Conservation (phyloP, 192 early-diverging fungal species). For the Coemansia sp. region DNA sequence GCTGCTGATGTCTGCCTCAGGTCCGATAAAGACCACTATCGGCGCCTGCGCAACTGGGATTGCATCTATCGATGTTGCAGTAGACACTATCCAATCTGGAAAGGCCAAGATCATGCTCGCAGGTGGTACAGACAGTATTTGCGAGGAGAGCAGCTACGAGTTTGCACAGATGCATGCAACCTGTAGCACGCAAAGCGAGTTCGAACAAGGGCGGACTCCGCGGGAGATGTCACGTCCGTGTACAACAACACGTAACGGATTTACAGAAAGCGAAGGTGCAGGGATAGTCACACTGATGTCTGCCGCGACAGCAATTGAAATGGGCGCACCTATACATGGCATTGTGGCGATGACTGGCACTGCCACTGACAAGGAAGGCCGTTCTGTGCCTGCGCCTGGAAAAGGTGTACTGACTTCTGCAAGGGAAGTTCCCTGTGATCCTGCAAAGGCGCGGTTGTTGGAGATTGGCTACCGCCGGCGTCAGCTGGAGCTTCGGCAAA, state of each 20-base stretch:
- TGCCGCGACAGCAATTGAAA: slow-evolving; percentile 79
- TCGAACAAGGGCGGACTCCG: slow-evolving; percentile 78
- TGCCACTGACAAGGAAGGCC: slow-evolving; percentile 93
- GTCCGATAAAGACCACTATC: slow-evolving; percentile 77
- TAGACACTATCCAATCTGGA: slow-evolving; percentile 84
- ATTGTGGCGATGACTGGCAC: slow-evolving; percentile 85
- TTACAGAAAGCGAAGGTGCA: slow-evolving; percentile 93
- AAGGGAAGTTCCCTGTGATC: slow-evolving; percentile 57
- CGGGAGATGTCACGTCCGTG: slow-evolving; percentile 92
- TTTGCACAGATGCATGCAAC: slow-evolving; percentile 98
- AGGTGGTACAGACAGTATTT: slow-evolving; percentile 87
- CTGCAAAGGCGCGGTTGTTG: slow-evolving; percentile 56
- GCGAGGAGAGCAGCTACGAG: slow-evolving; percentile 87
- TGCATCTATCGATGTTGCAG: slow-evolving; percentile 86
- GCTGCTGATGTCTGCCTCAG: slow-evolving; percentile 87
- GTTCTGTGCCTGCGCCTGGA: slow-evolving; percentile 94
- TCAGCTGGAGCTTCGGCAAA: slow-evolving; percentile 59
- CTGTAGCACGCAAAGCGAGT: slow-evolving; percentile 74
- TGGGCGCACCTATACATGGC: slow-evolving; percentile 89
- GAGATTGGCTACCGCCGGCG: slow-evolving; percentile 83
- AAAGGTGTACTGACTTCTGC: slow-evolving; percentile 93
- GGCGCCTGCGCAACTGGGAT: slow-evolving; percentile 92
- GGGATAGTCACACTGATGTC: slow-evolving; percentile 89
- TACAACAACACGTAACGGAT: slow-evolving; percentile 84
- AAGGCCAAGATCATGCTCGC: slow-evolving; percentile 91